Base-by-base conservation (phyloP, 108 stramenopile genomes). In the Skeletonema potamos region DNA sequence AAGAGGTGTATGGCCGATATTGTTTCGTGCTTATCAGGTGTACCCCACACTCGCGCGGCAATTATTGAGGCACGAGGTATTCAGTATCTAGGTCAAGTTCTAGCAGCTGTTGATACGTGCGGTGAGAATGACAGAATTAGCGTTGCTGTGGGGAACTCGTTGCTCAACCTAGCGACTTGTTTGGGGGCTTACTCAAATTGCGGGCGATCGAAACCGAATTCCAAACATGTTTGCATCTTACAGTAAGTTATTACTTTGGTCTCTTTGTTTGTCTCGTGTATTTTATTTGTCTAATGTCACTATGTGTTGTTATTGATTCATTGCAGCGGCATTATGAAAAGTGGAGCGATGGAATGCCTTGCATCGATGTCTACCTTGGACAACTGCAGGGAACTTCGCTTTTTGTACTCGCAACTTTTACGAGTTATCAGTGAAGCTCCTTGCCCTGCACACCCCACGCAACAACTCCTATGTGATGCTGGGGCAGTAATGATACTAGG, bases 351-450 rank as follows among this genome's bases (percentile, higher is more conserved):
- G 48, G 82, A 79, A 18, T 81, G 81, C 4, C 76, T 89, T 48
- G 77, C 86, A 2, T 58, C 72, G 36, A 89, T 86, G 54, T 85
- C 86, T 28, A 27, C n/a, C 8, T 36, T 79, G 9, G 73, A 82
- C 18, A 72, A 66, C 18, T 4, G 55, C 15, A 76, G 70, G 15
- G 82, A 73, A 32, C 67, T 89, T 15, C 68, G 86, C 17, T 75
- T 75, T 13, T 68, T 89, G 17, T 68, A 81, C 9, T 66, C 86
- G 28, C 82, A 86, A 62, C 76, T 78, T 2, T 28, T 89, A 32
- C 32, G 84, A 57, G 82, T 89, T 44, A 37, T 89, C n/a, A 85
- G 84, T 44, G 88, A 85, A 74, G 88, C 86, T 61, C 66, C 75
- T n/a, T 72, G 70, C 37, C 62, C 81, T 1, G 51, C 27, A 6